Percentiles rank a stretch among this genome's conserved stretches.
phyloP scores from a whole-genome alignment of 495 filamentous ascomycete species.

The Podospora conica region DNA sequence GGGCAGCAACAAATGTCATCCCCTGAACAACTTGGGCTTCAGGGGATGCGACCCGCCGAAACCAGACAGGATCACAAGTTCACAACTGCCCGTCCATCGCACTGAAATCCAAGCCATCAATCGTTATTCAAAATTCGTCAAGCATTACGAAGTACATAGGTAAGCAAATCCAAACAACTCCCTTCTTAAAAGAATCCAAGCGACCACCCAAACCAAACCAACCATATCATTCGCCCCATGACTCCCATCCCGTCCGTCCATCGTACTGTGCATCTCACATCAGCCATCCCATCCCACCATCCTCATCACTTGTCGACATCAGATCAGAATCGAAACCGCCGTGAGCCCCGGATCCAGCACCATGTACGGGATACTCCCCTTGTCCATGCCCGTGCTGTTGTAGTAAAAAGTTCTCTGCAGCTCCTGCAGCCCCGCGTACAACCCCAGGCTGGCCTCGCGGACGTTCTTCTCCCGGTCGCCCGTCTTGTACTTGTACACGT shows the following conservation, averaged over 20 bases:
- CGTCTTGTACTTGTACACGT: slow-evolving; percentile 22
- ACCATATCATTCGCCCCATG: not conserved
- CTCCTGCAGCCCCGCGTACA: slow-evolving; percentile 24
- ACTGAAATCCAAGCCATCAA: not conserved
- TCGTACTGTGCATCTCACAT: not conserved
- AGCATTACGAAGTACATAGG: not conserved
- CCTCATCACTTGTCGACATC: not conserved
- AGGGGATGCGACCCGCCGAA: too few species aligned
- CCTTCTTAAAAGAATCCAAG: not conserved
- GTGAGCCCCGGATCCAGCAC: slow-evolving; percentile 37
- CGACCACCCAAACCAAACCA: not conserved
- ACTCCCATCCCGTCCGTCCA: not conserved
- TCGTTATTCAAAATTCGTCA: not conserved
- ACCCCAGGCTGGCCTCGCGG: slow-evolving; percentile 17
- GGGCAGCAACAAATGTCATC: not conserved
- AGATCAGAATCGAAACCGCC: slow-evolving; percentile 38
- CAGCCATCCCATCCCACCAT: not conserved
- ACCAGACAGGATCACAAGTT: too few species aligned
- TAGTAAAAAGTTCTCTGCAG: slow-evolving; percentile 21
- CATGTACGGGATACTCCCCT: slow-evolving; percentile 35
- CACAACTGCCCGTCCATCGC: too few species aligned
- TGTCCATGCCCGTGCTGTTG: slow-evolving; percentile 25
- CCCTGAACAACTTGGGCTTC: too few species aligned
- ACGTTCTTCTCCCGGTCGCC: slow-evolving; percentile 11
- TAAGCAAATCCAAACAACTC: not conserved